Conservation (phyloP, 352 stramenopile genomes). For the Halophytophthora polymorphica region DNA sequence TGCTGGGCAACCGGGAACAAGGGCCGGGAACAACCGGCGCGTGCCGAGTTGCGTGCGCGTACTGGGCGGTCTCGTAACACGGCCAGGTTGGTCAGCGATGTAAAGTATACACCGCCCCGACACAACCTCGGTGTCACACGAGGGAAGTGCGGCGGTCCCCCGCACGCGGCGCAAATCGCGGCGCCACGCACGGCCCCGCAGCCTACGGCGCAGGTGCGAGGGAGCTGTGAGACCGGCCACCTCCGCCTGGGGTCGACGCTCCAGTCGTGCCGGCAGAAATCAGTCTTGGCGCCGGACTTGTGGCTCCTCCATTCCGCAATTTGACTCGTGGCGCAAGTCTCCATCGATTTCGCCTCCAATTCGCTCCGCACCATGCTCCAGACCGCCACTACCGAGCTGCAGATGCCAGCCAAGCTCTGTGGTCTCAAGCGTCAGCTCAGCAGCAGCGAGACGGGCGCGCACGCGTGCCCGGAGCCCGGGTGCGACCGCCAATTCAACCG, state of each 20-base stretch:
- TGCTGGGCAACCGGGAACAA: too few species aligned
- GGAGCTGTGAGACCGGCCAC: too few species aligned
- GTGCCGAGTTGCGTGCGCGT: not conserved
- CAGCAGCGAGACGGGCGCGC: slow-evolving; percentile 5
- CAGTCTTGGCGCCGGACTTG: not conserved
- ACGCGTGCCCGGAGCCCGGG: slow-evolving; percentile 18
- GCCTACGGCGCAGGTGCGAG: too few species aligned
- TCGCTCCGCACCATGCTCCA: slow-evolving; percentile 6
- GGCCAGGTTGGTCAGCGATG: not conserved
- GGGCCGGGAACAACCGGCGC: too few species aligned
- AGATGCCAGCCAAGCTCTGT: slow-evolving; percentile 15
- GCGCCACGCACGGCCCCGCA: not conserved
- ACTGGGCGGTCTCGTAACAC: not conserved
- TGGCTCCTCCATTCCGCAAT: slow-evolving; percentile 27
- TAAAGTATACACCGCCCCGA: not conserved
- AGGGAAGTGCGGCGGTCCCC: not conserved
- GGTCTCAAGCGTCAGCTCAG: slow-evolving; percentile 18
- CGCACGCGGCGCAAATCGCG: not conserved
- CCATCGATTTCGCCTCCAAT: not conserved
- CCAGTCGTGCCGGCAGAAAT: too few species aligned
- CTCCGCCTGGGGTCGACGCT: too few species aligned
- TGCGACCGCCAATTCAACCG: slow-evolving; percentile 19
- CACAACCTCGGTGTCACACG: not conserved
- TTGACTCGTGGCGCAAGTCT: slow-evolving; percentile 11
- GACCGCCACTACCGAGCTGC: slow-evolving; percentile 1